phyloP scores from a whole-genome alignment of 2,329 filamentous ascomycete species.

The Scedosporium dehoogii region DNA sequence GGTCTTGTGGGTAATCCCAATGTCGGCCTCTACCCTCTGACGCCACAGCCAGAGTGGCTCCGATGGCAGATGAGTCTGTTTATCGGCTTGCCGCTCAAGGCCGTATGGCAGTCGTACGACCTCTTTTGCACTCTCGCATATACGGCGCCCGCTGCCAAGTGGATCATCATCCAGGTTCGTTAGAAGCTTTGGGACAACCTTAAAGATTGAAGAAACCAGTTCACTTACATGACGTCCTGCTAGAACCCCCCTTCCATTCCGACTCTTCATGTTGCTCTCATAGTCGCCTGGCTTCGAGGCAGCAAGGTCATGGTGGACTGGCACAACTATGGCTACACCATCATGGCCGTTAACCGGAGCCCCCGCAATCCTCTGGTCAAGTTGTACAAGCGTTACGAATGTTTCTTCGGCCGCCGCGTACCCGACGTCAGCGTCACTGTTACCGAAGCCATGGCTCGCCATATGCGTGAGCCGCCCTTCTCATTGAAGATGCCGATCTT shows the following conservation, averaged over 20 bases:
- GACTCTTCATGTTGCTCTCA: slow-evolving; percentile 64
- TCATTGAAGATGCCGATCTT: slow-evolving; percentile 53
- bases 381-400: slow-evolving; percentile 71
- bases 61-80: slow-evolving; percentile 31
- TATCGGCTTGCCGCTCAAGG: slow-evolving; percentile 9
- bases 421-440: slow-evolving; percentile 72
- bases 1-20: slow-evolving; percentile 59
- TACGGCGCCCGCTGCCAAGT: slow-evolving; percentile 60
- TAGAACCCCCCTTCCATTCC: slow-evolving; percentile 94
- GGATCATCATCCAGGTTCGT: slow-evolving; percentile 71
- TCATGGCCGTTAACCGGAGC: slow-evolving; percentile 57
- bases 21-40: slow-evolving; percentile 63
- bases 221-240: background rate
- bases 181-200: background rate
- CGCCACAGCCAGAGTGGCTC: slow-evolving; percentile 55
- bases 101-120: slow-evolving; percentile 36
- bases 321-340: slow-evolving; percentile 98
- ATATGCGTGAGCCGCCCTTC: slow-evolving; percentile 57
- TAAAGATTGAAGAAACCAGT: too few relatives aligned
- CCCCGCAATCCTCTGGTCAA: slow-evolving; percentile 62
- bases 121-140: slow-evolving; percentile 68
- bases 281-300: slow-evolving; percentile 66
- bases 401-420: slow-evolving; percentile 56
- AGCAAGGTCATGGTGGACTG: slow-evolving; percentile 86
- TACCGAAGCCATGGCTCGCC: slow-evolving; percentile 74